These are phyloP conservation scores for Catharanthus roseus DNA, from an alignment of 257 asterid species.

Conservation along the genomic window DNA sequence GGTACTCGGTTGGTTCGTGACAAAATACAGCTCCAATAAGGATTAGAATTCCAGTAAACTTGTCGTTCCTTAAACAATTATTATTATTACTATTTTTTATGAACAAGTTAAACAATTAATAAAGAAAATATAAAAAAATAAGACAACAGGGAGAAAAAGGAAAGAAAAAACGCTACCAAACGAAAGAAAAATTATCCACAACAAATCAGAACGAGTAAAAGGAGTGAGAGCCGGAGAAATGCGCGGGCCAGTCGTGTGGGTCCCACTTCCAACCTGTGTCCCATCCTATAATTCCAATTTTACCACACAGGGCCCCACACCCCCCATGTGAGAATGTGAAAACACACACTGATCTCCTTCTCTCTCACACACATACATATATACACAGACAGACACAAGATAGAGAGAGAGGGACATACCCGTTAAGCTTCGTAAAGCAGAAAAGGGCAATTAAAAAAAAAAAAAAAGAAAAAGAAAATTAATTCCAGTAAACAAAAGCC, in stretches of 20 bases:
- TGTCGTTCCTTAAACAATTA: no score
- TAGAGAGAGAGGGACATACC: not conserved
- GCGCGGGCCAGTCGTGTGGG: constrained; percentile 33
- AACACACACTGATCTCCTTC: constrained; percentile 1
- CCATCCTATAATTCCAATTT: constrained; percentile 11
- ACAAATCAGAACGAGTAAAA: not conserved
- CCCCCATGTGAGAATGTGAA: constrained; percentile 8
- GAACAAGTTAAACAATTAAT: no score
- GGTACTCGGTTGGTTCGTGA: no score
- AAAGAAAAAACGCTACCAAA: no score
- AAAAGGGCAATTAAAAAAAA: not conserved
- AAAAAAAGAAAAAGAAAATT: not conserved
- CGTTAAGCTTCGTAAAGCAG: not conserved
- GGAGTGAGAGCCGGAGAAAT: constrained; percentile 14
- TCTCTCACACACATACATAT: not conserved
- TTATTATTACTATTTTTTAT: no score
- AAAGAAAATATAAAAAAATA: not conserved
- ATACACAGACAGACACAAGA: not conserved
- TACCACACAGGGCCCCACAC: no score
- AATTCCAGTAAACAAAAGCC: not conserved
- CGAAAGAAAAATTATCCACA: no score
- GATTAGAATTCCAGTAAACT: no score
- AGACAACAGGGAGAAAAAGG: not conserved
- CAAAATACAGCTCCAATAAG: no score
- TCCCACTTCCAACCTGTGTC: constrained; percentile 17